Conservation (phyloP, 345 rosid species). For the thale cress (Arabidopsis thaliana) region TAIR10.1 NC_003071.7:8049001-8049500, state of each 20-base stretch:
- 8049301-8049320: constrained; percentile 4
- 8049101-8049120: background rate
- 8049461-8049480: constrained; percentile 9
- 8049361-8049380: constrained; percentile 7
- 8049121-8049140: background rate
- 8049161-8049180: background rate
- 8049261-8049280: background rate
- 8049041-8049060: background rate
- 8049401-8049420: background rate
- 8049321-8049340: background rate
- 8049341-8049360: background rate
- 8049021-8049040: background rate
- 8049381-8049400: background rate
- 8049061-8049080: constrained; percentile 12
- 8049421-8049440: constrained; percentile 23
- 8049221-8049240: background rate
- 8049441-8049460: background rate
- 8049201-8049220: background rate
- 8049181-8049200: background rate
- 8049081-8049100: background rate
- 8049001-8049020: background rate
- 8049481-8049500: constrained; percentile 18
- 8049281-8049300: background rate
- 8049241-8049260: background rate
- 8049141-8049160: too few species aligned